Conservation (phyloP, 495 filamentous ascomycete genomes). For the Neurospora discreta region DNA sequence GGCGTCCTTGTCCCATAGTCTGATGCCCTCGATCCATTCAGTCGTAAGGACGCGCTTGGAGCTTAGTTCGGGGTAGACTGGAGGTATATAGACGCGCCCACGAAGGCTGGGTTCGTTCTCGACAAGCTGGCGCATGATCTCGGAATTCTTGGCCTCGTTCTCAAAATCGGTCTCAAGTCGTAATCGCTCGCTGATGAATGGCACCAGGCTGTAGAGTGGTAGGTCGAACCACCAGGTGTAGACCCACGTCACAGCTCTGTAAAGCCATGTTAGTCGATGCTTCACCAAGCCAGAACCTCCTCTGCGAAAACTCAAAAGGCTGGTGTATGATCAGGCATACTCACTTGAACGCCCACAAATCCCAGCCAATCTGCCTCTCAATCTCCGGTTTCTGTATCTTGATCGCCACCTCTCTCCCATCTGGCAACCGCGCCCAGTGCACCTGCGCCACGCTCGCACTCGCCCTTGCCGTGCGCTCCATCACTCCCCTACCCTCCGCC, state of each 20-base stretch:
- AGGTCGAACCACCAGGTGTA: conserved; percentile 80
- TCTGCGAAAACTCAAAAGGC: too few relatives aligned
- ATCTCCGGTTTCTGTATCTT: conserved; percentile 98
- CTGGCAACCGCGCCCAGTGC: conserved; percentile 76
- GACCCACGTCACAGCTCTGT: conserved; percentile 58
- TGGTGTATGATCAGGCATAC: conserved; percentile 12
- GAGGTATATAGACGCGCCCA: conserved; percentile 76
- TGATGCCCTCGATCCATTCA: conserved; percentile 93
- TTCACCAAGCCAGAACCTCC: too few relatives aligned
- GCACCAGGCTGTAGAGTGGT: conserved; percentile 77
- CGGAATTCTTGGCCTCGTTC: conserved; percentile 81
- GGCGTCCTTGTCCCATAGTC: conserved; percentile 78
- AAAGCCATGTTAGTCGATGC: background rate
- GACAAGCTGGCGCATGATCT: conserved; percentile 68
- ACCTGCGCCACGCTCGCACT: conserved; percentile 93
- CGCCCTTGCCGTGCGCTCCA: conserved; percentile 79
- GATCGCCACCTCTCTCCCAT: conserved; percentile 83
- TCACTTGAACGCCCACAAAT: conserved; percentile 90
- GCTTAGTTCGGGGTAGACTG: conserved; percentile 70
- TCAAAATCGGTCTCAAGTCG: conserved; percentile 88
- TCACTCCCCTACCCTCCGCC: conserved; percentile 54
- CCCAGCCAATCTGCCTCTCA: conserved; percentile 76
- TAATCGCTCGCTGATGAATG: conserved; percentile 79
- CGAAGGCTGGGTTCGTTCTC: conserved; percentile 64
- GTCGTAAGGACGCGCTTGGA: conserved; percentile 83